Evolutionary conservation across 192 early-diverging fungal genomes (phyloP).

Genomic region (Rhizoclosmatium sp.): DNA sequence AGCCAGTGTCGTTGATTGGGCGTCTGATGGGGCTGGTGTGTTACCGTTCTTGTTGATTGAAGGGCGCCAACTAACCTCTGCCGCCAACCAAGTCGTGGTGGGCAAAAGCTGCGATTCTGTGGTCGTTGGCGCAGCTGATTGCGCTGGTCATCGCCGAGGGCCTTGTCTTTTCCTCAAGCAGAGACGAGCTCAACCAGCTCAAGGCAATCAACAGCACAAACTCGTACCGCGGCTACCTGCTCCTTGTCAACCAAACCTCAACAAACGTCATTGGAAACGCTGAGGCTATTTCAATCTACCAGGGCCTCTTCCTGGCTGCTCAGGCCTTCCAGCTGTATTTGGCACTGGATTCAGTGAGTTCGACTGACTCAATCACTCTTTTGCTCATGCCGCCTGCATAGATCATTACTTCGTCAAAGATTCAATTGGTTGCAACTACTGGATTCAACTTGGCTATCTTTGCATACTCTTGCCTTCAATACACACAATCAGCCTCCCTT

Average conservation of each 20-base stretch:
- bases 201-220: constrained; percentile 20
- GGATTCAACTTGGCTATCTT: constrained; percentile 54
- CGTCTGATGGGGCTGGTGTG: too few species aligned
- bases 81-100: constrained; percentile 20
- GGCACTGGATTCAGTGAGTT: constrained; percentile 56
- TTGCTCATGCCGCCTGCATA: not conserved
- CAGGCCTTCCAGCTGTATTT: constrained; percentile 57
- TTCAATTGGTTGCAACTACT: constrained; percentile 57
- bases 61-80: not conserved
- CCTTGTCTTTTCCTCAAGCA: constrained; percentile 1
- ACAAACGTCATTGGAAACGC: not conserved
- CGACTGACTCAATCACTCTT: constrained; percentile 7
- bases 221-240: not conserved
- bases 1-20: too few species aligned
- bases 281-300: constrained; percentile 53
- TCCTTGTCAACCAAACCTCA: constrained; percentile 14
- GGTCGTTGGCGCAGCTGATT: constrained; percentile 47
- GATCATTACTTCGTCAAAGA: constrained; percentile 51
- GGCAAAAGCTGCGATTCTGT: constrained; percentile 51
- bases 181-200: not conserved
- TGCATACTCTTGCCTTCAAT: constrained; percentile 53
- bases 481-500: constrained; percentile 47
- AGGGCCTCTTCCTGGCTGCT: constrained; percentile 51
- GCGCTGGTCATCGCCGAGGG: constrained; percentile 38
- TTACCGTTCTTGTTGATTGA: not conserved